Percentiles rank a stretch among this genome's conserved stretches.
Conservation (phyloP, 2,329 filamentous ascomycete species). For the Lecanoromycetidae sp. region DNA sequence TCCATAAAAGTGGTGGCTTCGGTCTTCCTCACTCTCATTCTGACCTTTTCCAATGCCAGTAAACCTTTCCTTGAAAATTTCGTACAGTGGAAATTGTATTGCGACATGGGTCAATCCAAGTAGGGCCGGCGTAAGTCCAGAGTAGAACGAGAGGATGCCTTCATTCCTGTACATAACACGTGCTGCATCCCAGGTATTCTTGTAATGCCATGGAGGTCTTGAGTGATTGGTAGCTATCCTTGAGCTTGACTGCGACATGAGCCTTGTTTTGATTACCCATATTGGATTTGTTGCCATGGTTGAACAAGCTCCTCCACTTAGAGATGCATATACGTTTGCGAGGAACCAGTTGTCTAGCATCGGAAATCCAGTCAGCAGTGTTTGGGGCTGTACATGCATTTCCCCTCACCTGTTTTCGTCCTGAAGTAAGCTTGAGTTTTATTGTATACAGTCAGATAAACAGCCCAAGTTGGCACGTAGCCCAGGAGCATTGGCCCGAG, state of each 20-base stretch:
- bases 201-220: constrained; percentile 67
- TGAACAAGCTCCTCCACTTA: constrained; percentile 82
- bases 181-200: constrained; percentile 77
- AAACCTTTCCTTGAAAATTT: constrained; percentile 81
- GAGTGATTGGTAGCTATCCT: constrained; percentile 39
- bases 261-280: constrained; percentile 96
- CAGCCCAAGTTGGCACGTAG: constrained; percentile 94
- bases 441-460: constrained; percentile 96
- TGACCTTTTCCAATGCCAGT: constrained; percentile 82
- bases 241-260: constrained; percentile 80
- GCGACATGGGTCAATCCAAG: constrained; percentile 89
- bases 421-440: constrained; percentile 66
- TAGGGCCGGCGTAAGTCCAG: constrained; percentile 80
- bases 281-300: constrained; percentile 95
- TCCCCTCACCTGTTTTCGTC: constrained; percentile 51
- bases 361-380: constrained; percentile 17
- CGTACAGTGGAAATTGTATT: constrained; percentile 93
- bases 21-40: constrained; percentile 41
- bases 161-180: constrained; percentile 92
- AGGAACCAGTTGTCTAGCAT: constrained; percentile 58
- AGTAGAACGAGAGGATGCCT: constrained; percentile 85
- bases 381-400: constrained; percentile 4
- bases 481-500: constrained; percentile 89
- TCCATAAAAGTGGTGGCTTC: constrained; percentile 64
- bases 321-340: constrained; percentile 77